Evolutionary conservation across 148 eudicot species (phyloP).

Genomic region (Salicornia ramosissima): DNA sequence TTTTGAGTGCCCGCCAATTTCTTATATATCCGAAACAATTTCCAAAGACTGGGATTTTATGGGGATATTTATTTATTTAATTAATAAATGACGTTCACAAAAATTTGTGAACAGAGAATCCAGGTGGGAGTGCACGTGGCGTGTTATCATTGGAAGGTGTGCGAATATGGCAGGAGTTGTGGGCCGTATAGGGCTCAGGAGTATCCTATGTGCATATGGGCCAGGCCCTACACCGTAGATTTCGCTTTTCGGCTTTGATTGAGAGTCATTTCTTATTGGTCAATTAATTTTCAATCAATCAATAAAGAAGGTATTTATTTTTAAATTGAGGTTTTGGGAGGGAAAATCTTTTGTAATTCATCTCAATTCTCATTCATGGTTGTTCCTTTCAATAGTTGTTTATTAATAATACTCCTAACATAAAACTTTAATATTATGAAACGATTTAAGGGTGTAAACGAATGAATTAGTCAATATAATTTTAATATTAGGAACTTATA

Average conservation of each 20-base stretch:
- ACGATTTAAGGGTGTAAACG: too few relatives aligned
- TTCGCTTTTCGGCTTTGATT: constrained; percentile 11
- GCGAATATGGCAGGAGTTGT: constrained; percentile 13
- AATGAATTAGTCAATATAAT: too few relatives aligned
- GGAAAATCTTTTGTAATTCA: constrained; percentile 9
- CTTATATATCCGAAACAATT: constrained; percentile 15
- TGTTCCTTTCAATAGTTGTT: not conserved
- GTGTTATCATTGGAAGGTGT: constrained; percentile 13
- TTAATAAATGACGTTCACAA: not conserved
- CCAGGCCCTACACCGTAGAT: constrained; percentile 19
- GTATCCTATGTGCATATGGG: constrained; percentile 22
- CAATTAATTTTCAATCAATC: not conserved
- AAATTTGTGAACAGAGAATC: constrained; percentile 14
- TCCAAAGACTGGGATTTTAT: constrained; percentile 4
- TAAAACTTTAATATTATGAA: too few relatives aligned
- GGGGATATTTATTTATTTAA: not conserved
- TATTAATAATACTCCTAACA: too few relatives aligned
- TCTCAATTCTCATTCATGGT: not conserved
- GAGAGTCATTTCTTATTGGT: not conserved
- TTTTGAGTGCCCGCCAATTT: constrained; percentile 33
- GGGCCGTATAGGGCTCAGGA: constrained; percentile 15
- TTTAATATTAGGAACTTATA: too few relatives aligned
- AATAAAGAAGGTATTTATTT: not conserved
- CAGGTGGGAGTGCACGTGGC: constrained; percentile 21
- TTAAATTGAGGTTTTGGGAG: constrained; percentile 6